Evolutionary conservation across 2,329 filamentous ascomycete genomes (phyloP).

Genomic region (Lachnellula cervina): DNA sequence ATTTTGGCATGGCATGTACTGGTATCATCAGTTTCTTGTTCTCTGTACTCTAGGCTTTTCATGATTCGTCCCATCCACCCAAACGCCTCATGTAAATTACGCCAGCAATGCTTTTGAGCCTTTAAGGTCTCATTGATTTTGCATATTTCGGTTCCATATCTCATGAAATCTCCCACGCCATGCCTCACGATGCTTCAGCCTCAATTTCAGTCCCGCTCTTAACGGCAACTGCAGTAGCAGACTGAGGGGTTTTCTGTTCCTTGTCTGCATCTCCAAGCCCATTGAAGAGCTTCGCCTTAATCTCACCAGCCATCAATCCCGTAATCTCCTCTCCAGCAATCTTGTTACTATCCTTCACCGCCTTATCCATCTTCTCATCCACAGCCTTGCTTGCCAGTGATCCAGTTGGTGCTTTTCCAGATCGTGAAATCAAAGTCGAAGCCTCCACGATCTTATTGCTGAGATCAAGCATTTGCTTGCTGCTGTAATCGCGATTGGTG

Average conservation of each 20-base stretch:
- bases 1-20: neutral
- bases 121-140: neutral
- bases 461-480: conserved; percentile 86
- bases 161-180: neutral
- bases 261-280: conserved; percentile 21
- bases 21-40: neutral
- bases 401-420: conserved; percentile 28
- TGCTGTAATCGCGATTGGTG: conserved; percentile 88
- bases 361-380: conserved; percentile 48
- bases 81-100: conserved; percentile 18
- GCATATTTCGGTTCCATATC: conserved; percentile 1
- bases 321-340: conserved; percentile 50
- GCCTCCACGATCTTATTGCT: conserved; percentile 74
- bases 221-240: conserved; percentile 3
- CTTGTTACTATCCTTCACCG: conserved; percentile 51
- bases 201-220: neutral
- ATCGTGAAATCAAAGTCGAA: conserved; percentile 36
- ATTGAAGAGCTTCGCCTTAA: conserved; percentile 47
- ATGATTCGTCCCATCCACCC: conserved; percentile 11
- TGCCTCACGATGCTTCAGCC: conserved; percentile 1
- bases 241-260: neutral
- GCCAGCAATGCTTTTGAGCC: conserved; percentile 16
- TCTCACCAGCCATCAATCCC: conserved; percentile 38
- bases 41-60: conserved; percentile 7
- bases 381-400: conserved; percentile 20